Evolutionary conservation across 2,329 filamentous ascomycete species (phyloP), one percentile per base, ranked within the genome.

Genomic region (Trichocomaceae sp.): DNA sequence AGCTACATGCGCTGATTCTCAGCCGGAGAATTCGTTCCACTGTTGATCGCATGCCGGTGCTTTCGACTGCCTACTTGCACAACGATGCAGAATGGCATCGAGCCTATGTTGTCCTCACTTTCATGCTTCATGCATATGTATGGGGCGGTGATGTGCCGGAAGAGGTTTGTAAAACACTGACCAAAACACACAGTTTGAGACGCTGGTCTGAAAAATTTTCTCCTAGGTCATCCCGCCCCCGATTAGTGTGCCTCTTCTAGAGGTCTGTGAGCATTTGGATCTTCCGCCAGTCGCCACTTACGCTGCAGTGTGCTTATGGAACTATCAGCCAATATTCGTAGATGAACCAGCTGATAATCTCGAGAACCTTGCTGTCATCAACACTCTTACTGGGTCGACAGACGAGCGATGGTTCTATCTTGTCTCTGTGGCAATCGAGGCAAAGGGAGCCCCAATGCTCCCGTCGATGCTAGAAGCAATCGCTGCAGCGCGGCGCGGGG

Each of bases 351-450:
- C 93, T 55, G 89, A 95, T 66, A 83, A 84, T 60, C 79, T 97
- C 46, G 86, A 93, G 66, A 97, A 99, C 64, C 80, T 99, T 54
- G 85, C 89, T 41, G 93, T 89, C 2, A 79, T 97, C 58, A 83
- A 85, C 64, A 96, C 93, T 15, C 95, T 96, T 67, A 97, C 93
- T 15, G 93, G 93, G 50, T 91, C 90, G 7, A 78, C 95, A 54
- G 93, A 99, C 68, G 93, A 99, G 74, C 96, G 93, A 59, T 99
- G 93, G 93, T 99, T 99, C 69, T 99, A 97, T 69, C 79, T 99
- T 12, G 84, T 97, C 51, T 96, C 90, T 0, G 88, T 96, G 2
- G 93, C 92, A 59, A 96, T 99, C 60, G 93, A 99, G 73, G 90
- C 91, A 53, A 86, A 90, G 54, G 92, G 90, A 23, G 93, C 86